Evolutionary conservation across 2,329 filamentous ascomycete genomes (phyloP), one percentile per base, ranked within the genome.

Genomic region (Sclerotinia nivalis): DNA sequence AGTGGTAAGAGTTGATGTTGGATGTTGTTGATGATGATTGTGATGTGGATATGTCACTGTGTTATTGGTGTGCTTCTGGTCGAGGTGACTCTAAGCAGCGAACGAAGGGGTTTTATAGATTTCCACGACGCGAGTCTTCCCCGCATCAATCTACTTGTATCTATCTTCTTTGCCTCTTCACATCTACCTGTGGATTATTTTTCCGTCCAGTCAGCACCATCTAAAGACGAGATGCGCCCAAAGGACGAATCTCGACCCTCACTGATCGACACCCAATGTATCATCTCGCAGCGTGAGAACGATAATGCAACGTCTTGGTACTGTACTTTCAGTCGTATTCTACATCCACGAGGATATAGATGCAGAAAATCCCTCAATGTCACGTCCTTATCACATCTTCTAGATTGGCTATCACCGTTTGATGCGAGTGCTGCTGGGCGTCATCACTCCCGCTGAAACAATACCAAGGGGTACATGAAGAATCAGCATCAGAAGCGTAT

Each of bases 351-450:
- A n/a, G 64, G 64, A 45, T 66, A n/a, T 52, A n/a, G 37, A 66
- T 28, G 50, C 64, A 66, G 37, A 66, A 66, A 66, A 66, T 66
- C 49, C 64, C 64, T 25, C 64, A 58, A 66, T 34, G 20, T 66
- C 47, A 65, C 61, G 64, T 66, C 52, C 50, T 66, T 66, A 45
- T 66, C 50, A 58, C 49, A 56, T 56, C 25, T 28, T 28, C 37
- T 43, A 66, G 37, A 66, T 66, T 45, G 37, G 64, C 20, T 45
- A 40, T 52, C 31, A 40, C 7, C 47, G 28, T 10, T 52, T 28
- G 4, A 65, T 28, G 47, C n/a, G n/a, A 43, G 34, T 65, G n/a
- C 45, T 43, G 60, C 15, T 34, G 45, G 47, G 34, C 34, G 40
- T 52, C 7, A 52, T 52, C 47, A 52, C 22, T 40, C 37, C 45